Conservation (phyloP, 192 early-diverging fungal species). For the Podila horticola region DNA sequence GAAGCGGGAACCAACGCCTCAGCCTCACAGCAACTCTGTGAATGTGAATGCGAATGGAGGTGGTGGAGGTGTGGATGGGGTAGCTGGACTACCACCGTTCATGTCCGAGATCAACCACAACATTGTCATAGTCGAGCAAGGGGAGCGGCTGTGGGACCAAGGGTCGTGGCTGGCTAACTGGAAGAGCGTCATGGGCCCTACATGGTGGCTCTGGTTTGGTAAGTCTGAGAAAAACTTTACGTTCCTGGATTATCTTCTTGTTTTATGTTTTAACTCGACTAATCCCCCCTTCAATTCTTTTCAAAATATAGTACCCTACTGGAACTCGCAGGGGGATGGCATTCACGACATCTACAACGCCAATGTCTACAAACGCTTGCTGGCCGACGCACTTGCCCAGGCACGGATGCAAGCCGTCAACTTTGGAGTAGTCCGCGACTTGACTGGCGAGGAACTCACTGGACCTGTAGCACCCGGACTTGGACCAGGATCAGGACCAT, state of each 20-base stretch:
- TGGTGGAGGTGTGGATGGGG: background rate
- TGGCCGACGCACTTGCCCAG: conserved; percentile 34
- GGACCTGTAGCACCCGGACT: too few species aligned
- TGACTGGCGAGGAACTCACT: too few species aligned
- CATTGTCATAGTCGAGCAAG: background rate
- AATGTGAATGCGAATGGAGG: background rate
- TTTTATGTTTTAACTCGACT: background rate
- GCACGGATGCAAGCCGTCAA: conserved; percentile 38
- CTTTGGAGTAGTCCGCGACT: conserved; percentile 13
- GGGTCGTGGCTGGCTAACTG: conserved; percentile 7
- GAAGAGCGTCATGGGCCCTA: conserved; percentile 1
- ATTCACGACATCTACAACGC: conserved; percentile 45
- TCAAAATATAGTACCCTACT: conserved; percentile 19
- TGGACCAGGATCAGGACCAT: too few species aligned
- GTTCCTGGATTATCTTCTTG: too few species aligned
- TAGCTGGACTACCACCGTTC: conserved; percentile 7
- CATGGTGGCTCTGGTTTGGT: conserved; percentile 6
- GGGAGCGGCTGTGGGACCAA: background rate
- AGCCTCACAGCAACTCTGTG: background rate
- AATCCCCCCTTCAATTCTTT: background rate
- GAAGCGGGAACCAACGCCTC: background rate
- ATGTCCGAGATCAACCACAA: conserved; percentile 17
- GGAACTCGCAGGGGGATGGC: conserved; percentile 30
- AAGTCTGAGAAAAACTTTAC: too few species aligned
- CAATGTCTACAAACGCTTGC: conserved; percentile 21